Base-by-base conservation (phyloP, 768 basidiomycete genomes). In the Rhizopogon vinicolor region DNA sequence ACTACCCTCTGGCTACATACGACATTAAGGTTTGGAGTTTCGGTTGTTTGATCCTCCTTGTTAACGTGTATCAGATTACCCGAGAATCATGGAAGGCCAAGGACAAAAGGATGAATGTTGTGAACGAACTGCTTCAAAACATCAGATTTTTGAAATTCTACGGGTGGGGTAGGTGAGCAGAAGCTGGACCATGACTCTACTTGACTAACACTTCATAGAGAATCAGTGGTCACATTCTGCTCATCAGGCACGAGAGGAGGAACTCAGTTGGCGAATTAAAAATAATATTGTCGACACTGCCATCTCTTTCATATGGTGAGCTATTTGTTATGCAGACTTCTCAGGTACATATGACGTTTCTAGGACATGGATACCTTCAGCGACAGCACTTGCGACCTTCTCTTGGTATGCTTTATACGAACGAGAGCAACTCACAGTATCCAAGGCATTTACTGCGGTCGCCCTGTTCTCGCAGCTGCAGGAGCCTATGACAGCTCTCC, bases 401-500 rank as follows among this genome's bases (percentile, higher is more conserved):
- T 70, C 85, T 41, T 84, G 78, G 61, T 89, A 85, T 60, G 87
- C 89, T 7, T 69, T 87, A 19, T 72, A 90, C 42, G 87, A 83
- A 6, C 76, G 79, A 14, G 66, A 88, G 58, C 78, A 75, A 22
- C 68, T 93, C 18, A 91, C 89, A 0, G 87, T 92, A 3, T 84
- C 88, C 0, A 85, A 86, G 58, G 91, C 90, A 0, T 93, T 93
- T 71, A 90, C 90, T 0, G 80, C 90, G 0, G 79, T 93, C 19
- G 84, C 89, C 1, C 73, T 92, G 18, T 92, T 94, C 70, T 76
- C 82, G 2, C 82, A 87, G 66, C 72, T 92, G 3, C 84, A 87
- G 60, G 78, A 75, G 29, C 83, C 86, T 2, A 85, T 89, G 83
- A 79, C 81, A 5, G 76, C 75, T 14, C 70, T 89, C 44, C 86